phyloP scores from a whole-genome alignment of 2,329 filamentous ascomycete species.

The Ambrosiella xylebori region DNA sequence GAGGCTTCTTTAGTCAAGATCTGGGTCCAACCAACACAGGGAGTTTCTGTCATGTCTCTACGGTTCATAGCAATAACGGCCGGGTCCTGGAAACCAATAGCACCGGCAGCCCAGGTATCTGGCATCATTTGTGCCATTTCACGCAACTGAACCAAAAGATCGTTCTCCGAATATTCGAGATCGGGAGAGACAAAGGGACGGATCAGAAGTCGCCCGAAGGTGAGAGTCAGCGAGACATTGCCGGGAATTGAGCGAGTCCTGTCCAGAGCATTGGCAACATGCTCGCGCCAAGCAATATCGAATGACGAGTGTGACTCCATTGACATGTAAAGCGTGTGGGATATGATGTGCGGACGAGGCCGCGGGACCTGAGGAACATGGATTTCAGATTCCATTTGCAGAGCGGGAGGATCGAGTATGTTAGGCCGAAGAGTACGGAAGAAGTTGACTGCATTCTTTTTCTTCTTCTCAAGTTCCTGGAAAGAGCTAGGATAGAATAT shows the following conservation, averaged over 20 bases:
- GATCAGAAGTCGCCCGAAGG: conserved; percentile 3
- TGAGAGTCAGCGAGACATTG: neutral
- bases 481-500: neutral
- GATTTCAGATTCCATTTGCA: neutral
- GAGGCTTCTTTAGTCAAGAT: neutral
- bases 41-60: neutral
- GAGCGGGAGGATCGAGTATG: neutral
- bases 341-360: neutral
- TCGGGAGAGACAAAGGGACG: neutral
- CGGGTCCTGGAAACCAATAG: neutral
- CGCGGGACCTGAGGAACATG: neutral
- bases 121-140: neutral
- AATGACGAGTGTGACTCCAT: neutral
- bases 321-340: neutral
- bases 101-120: neutral
- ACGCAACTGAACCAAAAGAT: neutral
- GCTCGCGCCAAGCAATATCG: neutral
- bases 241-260: neutral
- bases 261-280: neutral
- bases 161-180: neutral
- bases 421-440: neutral
- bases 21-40: neutral
- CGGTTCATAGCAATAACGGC: neutral
- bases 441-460: neutral
- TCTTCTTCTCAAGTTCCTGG: neutral